A percentile compares a stretch with the other conserved stretches of the same genome.
phyloP scores from a whole-genome alignment of 768 basidiomycete species.

The Leccinum ochraceum region DNA sequence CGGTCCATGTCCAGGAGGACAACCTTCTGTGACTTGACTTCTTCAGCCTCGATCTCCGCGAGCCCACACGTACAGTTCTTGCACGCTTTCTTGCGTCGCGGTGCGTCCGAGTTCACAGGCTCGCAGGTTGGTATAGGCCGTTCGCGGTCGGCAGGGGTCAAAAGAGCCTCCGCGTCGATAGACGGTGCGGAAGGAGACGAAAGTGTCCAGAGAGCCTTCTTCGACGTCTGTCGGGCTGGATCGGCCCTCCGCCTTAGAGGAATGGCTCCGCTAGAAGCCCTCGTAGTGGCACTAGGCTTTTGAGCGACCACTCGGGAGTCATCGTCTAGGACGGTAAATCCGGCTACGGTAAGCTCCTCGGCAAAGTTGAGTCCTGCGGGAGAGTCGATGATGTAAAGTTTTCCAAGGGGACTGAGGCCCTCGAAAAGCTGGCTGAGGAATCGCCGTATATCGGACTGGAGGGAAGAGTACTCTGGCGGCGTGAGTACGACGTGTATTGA shows the following conservation, averaged over 20 bases:
- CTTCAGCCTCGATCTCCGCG: slow-evolving; percentile 88
- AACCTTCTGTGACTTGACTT: slow-evolving; percentile 58
- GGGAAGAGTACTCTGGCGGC: slow-evolving; percentile 57
- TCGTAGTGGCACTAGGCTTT: slow-evolving; percentile 60
- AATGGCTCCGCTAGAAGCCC: slow-evolving; percentile 30
- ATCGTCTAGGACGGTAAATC: slow-evolving; percentile 59
- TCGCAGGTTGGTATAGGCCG: slow-evolving; percentile 80
- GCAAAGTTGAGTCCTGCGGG: slow-evolving; percentile 45
- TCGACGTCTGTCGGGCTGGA: slow-evolving; percentile 64
- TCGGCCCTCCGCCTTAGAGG: slow-evolving; percentile 55
- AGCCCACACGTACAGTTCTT: slow-evolving; percentile 97
- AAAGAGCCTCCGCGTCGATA: slow-evolving; percentile 81
- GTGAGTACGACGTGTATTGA: slow-evolving; percentile 71
- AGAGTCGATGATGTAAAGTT: slow-evolving; percentile 63
- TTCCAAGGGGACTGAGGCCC: slow-evolving; percentile 67
- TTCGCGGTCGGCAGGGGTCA: slow-evolving; percentile 79
- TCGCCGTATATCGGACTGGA: slow-evolving; percentile 50
- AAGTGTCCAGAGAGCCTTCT: slow-evolving; percentile 88
- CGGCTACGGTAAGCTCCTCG: slow-evolving; percentile 62
- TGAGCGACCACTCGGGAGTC: slow-evolving; percentile 61
- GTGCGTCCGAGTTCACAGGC: slow-evolving; percentile 49
- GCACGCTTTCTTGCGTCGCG: slow-evolving; percentile 89
- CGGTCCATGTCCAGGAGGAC: slow-evolving; percentile 64
- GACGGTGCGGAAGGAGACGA: slow-evolving; percentile 66
- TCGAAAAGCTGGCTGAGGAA: slow-evolving; percentile 62